Base-by-base conservation (phyloP, 495 filamentous ascomycete genomes). In the Astrothelium subdiscretum region DNA sequence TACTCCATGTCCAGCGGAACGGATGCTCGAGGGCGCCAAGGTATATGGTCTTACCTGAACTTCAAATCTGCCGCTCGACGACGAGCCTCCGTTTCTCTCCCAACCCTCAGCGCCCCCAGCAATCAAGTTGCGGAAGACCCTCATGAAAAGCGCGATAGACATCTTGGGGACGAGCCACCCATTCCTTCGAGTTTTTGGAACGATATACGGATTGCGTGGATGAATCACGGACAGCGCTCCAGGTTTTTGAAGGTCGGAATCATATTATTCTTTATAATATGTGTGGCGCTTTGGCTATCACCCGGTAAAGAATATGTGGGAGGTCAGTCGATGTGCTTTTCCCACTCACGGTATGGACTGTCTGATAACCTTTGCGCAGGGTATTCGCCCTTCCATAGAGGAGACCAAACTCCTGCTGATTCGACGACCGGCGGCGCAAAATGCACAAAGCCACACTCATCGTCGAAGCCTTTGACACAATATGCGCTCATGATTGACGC, bases 401-500 rank as follows among this genome's bases (percentile, higher is more conserved):
- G 24, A 15, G 48, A 6, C 20, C 20, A 54, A 29, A 29, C 22
- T 3, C 8, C 48, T 24, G 12, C 48, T 10, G 48, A 54, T 8
- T 54, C 48, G 8, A 29, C 24, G 8, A 54, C 48, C 6, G 24
- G 48, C 20, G 48, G 24, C 20, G 48, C 48, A 26, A 54, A 82
- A 76, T 98, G 94, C 80, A 84, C 84, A 57, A 89, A 85, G 71
- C 89, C 92, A 31, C 84, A 79, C 73, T 89, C 90, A 61, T 81
- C 85, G 32, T 84, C 87, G 48, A 98, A 96, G 77, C 95, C 95
- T 29, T 79, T 98, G 66, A 86, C 97, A 63, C 94, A 98, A 70
- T 97, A 97, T 79, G 94, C 90, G 62, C 82, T 96, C 66, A 97
- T 98, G 94, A 90, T 98, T 70, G 94, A 98, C 78, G 94, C 94